A percentile compares a stretch with the other conserved stretches of the same genome.
Conservation (phyloP, 1,284 basidiomycete species). For the Schizophyllum amplum region DNA sequence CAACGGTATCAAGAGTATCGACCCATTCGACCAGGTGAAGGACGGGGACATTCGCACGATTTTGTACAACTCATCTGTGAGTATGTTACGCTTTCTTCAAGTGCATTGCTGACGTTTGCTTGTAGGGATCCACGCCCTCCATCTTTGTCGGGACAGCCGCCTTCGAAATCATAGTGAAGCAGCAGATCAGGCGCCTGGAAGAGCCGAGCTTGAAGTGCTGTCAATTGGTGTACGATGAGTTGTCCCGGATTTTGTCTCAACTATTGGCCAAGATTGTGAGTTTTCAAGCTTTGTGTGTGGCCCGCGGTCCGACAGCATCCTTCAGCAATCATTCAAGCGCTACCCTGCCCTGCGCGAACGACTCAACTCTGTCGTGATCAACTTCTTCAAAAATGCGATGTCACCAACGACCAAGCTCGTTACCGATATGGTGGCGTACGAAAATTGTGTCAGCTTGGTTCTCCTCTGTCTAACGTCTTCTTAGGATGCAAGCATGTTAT, state of each 20-base stretch:
- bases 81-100: slow-evolving; percentile 20
- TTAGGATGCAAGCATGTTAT: slow-evolving; percentile 93
- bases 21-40: slow-evolving; percentile 98
- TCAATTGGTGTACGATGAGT: slow-evolving; percentile 91
- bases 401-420: slow-evolving; percentile 92
- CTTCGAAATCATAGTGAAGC: slow-evolving; percentile 97
- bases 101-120: slow-evolving; percentile 6
- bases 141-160: slow-evolving; percentile 95
- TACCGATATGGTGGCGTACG: slow-evolving; percentile 77
- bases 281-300: slow-evolving; percentile 15
- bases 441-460: slow-evolving; percentile 2
- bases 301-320: slow-evolving; percentile 1
- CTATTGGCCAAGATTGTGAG: slow-evolving; percentile 83
- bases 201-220: slow-evolving; percentile 92
- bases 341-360: slow-evolving; percentile 92
- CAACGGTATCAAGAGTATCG: slow-evolving; percentile 91
- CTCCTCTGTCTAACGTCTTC: slow-evolving; percentile 8
- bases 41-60: slow-evolving; percentile 96
- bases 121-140: slow-evolving; percentile 87
- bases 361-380: slow-evolving; percentile 91
- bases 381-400: slow-evolving; percentile 95
- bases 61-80: slow-evolving; percentile 91
- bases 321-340: slow-evolving; percentile 87
- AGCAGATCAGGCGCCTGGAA: slow-evolving; percentile 95
- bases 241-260: slow-evolving; percentile 92